A percentile compares a stretch with the other conserved stretches of the same genome.
Evolutionary conservation across 2,329 filamentous ascomycete species (phyloP).

Genomic region (Colletotrichum nymphaeae): DNA sequence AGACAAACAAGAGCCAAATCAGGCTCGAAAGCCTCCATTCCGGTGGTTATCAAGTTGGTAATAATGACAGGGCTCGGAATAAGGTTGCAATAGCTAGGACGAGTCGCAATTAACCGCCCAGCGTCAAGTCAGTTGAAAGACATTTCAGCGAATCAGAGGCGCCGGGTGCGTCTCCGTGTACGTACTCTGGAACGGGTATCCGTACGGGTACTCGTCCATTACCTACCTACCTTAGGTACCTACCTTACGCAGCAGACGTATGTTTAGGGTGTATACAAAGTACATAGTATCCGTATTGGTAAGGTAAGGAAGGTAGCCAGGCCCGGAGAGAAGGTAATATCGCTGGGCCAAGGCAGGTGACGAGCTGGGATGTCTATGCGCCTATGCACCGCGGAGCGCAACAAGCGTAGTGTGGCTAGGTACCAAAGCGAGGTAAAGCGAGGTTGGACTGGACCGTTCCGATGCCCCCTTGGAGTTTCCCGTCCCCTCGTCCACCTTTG

Average conservation of each 20-base stretch:
- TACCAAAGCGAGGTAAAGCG: not conserved
- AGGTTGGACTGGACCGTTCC: not conserved
- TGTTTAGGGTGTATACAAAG: too few relatives aligned
- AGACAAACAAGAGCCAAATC: not conserved
- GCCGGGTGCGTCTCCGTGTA: not conserved
- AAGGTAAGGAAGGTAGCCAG: not conserved
- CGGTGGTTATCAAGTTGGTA: constrained; percentile 3
- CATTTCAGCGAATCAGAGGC: constrained; percentile 8
- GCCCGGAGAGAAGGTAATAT: not conserved
- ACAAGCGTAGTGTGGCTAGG: not conserved
- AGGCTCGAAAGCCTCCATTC: not conserved
- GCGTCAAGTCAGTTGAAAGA: not conserved
- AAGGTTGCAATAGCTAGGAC: constrained; percentile 28
- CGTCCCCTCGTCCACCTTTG: not conserved
- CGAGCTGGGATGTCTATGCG: not conserved
- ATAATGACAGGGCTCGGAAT: constrained; percentile 24
- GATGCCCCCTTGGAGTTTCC: not conserved
- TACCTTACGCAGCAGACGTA: too few relatives aligned
- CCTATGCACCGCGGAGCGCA: not conserved
- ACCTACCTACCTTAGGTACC: not conserved
- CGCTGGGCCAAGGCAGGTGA: not conserved
- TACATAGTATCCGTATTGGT: too few relatives aligned
- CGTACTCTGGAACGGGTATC: not conserved
- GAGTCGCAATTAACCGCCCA: constrained; percentile 24
- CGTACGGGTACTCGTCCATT: not conserved